Base-by-base conservation (phyloP, 2,329 filamentous ascomycete genomes). In the Endothia cerciana region DNA sequence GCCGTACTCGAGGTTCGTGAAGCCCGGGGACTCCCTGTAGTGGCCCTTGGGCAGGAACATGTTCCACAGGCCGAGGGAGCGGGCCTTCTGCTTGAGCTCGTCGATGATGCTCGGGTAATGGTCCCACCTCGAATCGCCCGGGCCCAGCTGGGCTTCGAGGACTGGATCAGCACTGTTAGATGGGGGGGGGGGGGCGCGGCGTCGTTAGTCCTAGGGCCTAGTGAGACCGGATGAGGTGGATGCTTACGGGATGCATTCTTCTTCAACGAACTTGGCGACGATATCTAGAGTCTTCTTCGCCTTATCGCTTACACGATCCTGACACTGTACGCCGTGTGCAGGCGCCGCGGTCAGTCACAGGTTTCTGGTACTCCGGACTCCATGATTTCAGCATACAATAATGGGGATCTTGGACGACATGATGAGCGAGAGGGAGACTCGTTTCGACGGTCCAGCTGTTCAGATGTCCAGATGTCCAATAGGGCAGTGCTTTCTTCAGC, bases 1-100 rank as follows among this genome's bases (percentile, higher is more conserved):
- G 15, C 94, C 95, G 76, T 99, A 99, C 80, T 99, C 95, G 69
- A 99, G 83, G 79, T 98, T 99, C 67, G 89, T 92, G 82, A 93
- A 97, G 41, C 95, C 95, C 30, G 94, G 93, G 1, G 93, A 96
- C 81, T 97, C 92, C 78, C 91, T 92, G 85, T 97, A 98, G 81
- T 97, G 94, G 73, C 90, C 93, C 82, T 91, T 94, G 70, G 95
- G 92, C 72, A 99, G 80, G 84, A 99, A 99, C 90, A 99, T 91
- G 81, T 99, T 99, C 95, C 95, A 99, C 56, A 99, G 84, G 1
- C 94, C 95, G 33, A 97, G 85, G 72, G 90, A 85, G 74, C 85
- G 87, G 55, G 94, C 95, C 78, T 93, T 91, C 70, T 80, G 82
- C 85, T 98, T 98, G 72, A 99, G 86, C 64, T 95, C 90, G 72